phyloP scores from a whole-genome alignment of 2,329 filamentous ascomycete species.

The Nothophoma quercina region DNA sequence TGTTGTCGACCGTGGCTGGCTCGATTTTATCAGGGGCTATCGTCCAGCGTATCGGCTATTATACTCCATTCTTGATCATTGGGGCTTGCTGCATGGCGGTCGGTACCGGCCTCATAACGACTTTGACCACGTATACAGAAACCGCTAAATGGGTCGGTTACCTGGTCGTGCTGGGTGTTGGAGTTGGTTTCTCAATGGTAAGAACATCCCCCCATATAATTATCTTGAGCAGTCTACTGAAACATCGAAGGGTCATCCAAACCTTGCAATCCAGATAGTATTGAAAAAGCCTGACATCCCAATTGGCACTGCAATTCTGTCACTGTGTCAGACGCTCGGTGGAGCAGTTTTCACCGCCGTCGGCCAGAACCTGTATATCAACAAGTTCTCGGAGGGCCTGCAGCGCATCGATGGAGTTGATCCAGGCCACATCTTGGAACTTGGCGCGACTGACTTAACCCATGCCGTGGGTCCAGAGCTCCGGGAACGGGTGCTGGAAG shows the following conservation, averaged over 20 bases:
- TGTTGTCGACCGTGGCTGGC: constrained; percentile 53
- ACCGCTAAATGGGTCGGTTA: constrained; percentile 44
- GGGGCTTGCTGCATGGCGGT: constrained; percentile 52
- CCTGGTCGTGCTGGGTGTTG: constrained; percentile 42
- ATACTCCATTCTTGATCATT: constrained; percentile 57
- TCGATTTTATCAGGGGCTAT: constrained; percentile 51
- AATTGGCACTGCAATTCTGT: constrained; percentile 54
- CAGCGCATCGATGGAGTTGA: constrained; percentile 48
- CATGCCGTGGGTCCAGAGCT: constrained; percentile 30
- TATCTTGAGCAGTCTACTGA: no score
- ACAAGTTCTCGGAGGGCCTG: constrained; percentile 50
- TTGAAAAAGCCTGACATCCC: constrained; percentile 52
- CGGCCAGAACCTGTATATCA: constrained; percentile 57
- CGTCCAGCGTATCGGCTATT: constrained; percentile 54
- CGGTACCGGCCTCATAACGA: constrained; percentile 55
- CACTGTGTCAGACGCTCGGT: constrained; percentile 55
- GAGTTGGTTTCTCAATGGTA: constrained; percentile 55
- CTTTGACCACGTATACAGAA: constrained; percentile 46
- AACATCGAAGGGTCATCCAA: no score
- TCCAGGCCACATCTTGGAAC: constrained; percentile 48
- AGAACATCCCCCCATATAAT: no score
- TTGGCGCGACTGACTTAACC: constrained; percentile 66
- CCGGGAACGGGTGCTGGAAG: constrained; percentile 26
- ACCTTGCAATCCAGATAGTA: constrained; percentile 54
- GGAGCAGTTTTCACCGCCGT: constrained; percentile 57